Evolutionary conservation across 139 green algal genomes (phyloP).

Genomic region (Pycnococcus provasolii): DNA sequence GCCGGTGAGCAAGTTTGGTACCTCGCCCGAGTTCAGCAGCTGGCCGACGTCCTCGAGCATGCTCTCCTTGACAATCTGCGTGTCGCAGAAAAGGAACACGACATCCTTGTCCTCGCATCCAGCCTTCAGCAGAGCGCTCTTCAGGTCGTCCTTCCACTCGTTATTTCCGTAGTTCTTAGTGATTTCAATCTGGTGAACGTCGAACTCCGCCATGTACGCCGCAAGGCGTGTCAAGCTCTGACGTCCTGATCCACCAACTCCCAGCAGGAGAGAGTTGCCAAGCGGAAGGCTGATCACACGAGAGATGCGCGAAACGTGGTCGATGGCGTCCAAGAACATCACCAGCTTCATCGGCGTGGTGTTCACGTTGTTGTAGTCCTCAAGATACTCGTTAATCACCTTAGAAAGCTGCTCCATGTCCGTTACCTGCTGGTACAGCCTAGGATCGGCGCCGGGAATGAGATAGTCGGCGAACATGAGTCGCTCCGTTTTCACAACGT

Average conservation of each 20-base stretch:
- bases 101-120: conserved; percentile 57
- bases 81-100: conserved; percentile 71
- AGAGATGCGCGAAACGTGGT: conserved; percentile 57
- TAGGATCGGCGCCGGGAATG: conserved; percentile 47
- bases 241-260: conserved; percentile 51
- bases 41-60: conserved; percentile 81
- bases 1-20: conserved; percentile 54
- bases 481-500: conserved; percentile 37
- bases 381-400: conserved; percentile 57
- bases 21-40: conserved; percentile 65
- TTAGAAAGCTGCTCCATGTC: conserved; percentile 45
- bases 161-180: conserved; percentile 51
- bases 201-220: conserved; percentile 49
- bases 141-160: conserved; percentile 55
- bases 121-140: conserved; percentile 52
- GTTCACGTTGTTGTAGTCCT: conserved; percentile 64
- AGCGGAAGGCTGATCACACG: conserved; percentile 48
- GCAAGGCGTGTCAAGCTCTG: conserved; percentile 56
- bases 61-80: conserved; percentile 64
- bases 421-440: conserved; percentile 45
- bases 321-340: conserved; percentile 68
- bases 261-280: conserved; percentile 60
- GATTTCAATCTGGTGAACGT: conserved; percentile 59
- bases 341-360: conserved; percentile 63
- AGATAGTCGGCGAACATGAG: conserved; percentile 63